phyloP scores from a whole-genome alignment of 768 basidiomycete genomes.

The Ramaria sp. region DNA sequence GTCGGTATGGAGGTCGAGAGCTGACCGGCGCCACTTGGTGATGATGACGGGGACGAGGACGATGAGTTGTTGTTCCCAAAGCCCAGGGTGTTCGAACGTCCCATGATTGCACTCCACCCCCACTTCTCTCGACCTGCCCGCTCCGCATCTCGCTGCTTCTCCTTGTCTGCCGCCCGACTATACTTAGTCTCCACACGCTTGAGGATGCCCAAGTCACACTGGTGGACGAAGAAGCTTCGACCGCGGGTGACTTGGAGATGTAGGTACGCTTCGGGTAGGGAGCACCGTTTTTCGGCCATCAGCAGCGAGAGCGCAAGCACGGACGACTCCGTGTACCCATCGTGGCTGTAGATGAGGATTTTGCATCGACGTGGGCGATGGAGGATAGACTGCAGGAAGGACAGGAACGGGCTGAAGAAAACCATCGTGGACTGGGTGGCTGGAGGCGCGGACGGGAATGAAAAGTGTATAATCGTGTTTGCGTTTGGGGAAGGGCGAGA shows the following conservation, averaged over 20 bases:
- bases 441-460: slow-evolving; percentile 61
- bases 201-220: slow-evolving; percentile 64
- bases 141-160: slow-evolving; percentile 25
- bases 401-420: slow-evolving; percentile 49
- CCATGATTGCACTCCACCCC: slow-evolving; percentile 9
- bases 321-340: slow-evolving; percentile 90
- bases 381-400: slow-evolving; percentile 47
- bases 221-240: slow-evolving; percentile 89
- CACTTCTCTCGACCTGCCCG: slow-evolving; percentile 14
- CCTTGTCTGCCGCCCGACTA: slow-evolving; percentile 19
- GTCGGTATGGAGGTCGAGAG: slow-evolving; percentile 22
- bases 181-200: slow-evolving; percentile 51
- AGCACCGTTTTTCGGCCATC: slow-evolving; percentile 61
- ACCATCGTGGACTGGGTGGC: slow-evolving; percentile 44
- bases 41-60: slow-evolving; percentile 6
- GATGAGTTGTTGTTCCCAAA: not conserved
- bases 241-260: slow-evolving; percentile 69
- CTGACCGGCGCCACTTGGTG: slow-evolving; percentile 2
- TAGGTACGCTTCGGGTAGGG: slow-evolving; percentile 84
- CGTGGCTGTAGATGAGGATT: slow-evolving; percentile 70
- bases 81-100: not conserved
- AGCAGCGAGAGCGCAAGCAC: slow-evolving; percentile 78
- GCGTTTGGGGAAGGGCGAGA: slow-evolving; percentile 64
- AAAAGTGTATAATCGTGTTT: slow-evolving; percentile 59
- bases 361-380: slow-evolving; percentile 44